Conservation (phyloP, 805 yeast species). For the Saturnispora dispora region DNA sequence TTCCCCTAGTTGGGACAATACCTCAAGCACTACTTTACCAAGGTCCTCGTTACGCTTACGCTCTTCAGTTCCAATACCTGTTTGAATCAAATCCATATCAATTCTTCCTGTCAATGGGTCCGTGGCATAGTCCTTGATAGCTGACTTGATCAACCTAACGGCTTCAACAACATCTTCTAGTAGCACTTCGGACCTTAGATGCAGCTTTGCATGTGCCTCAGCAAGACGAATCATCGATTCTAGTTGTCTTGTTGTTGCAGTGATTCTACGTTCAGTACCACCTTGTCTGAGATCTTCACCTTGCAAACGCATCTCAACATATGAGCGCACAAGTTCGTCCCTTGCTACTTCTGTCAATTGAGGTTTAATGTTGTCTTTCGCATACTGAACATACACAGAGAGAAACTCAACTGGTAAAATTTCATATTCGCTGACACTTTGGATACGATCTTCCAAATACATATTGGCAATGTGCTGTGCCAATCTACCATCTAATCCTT, state of each 20-base stretch:
- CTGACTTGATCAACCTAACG: constrained; percentile 83
- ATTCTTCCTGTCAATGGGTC: constrained; percentile 96
- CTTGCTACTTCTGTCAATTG: constrained; percentile 72
- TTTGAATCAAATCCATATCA: constrained; percentile 94
- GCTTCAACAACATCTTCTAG: constrained; percentile 85
- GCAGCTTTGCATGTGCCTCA: constrained; percentile 97
- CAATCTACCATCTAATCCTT: constrained; percentile 68
- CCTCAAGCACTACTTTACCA: constrained; percentile 46
- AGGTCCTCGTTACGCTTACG: constrained; percentile 69
- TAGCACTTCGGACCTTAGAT: constrained; percentile 63
- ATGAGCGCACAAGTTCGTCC: constrained; percentile 72
- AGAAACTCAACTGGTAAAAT: constrained; percentile 80
- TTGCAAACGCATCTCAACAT: constrained; percentile 87
- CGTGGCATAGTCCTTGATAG: constrained; percentile 95
- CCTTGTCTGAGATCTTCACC: constrained; percentile 74
- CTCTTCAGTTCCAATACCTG: constrained; percentile 87
- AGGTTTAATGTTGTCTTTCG: constrained; percentile 82
- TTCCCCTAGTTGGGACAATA: constrained; percentile 35
- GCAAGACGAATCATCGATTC: constrained; percentile 91
- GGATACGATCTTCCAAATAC: constrained; percentile 84
- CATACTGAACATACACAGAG: constrained; percentile 85
- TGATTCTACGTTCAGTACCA: constrained; percentile 78
- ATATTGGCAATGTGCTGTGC: constrained; percentile 86
- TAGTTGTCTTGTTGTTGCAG: constrained; percentile 96
- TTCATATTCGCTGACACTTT: constrained; percentile 56